Evolutionary conservation across 2,329 filamentous ascomycete genomes (phyloP).

Genomic region (Trichoderma gracile): DNA sequence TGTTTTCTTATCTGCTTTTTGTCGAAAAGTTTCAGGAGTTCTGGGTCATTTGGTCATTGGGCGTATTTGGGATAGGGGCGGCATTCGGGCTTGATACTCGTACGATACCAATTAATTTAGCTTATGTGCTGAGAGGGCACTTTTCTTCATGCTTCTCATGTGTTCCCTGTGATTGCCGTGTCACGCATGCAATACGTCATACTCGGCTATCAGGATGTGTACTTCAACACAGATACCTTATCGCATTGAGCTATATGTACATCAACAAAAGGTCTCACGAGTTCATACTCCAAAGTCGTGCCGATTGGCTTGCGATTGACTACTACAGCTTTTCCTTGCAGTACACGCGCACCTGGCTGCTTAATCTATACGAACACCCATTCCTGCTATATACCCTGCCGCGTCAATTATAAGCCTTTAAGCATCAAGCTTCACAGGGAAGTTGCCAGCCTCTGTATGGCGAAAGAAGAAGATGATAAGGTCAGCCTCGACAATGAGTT

Average conservation of each 20-base stretch:
- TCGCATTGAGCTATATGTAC: neutral
- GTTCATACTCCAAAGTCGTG: constrained; percentile 28
- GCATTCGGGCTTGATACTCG: neutral
- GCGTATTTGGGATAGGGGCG: neutral
- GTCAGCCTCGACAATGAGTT: no score
- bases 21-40: constrained; percentile 15
- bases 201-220: neutral
- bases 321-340: constrained; percentile 37
- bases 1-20: no score
- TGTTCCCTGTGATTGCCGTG: neutral
- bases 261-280: neutral
- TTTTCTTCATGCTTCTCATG: neutral
- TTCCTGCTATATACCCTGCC: constrained; percentile 28
- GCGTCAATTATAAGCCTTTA: constrained; percentile 41
- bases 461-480: neutral
- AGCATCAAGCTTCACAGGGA: constrained; percentile 65
- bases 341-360: constrained; percentile 43
- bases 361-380: constrained; percentile 35
- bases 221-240: no score
- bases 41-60: neutral
- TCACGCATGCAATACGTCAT: constrained; percentile 12
- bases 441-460: constrained; percentile 63
- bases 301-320: constrained; percentile 32
- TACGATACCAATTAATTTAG: constrained; percentile 10
- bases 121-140: neutral